Conservation (phyloP, 2,329 filamentous ascomycete genomes). For the Alternaria panax region DNA sequence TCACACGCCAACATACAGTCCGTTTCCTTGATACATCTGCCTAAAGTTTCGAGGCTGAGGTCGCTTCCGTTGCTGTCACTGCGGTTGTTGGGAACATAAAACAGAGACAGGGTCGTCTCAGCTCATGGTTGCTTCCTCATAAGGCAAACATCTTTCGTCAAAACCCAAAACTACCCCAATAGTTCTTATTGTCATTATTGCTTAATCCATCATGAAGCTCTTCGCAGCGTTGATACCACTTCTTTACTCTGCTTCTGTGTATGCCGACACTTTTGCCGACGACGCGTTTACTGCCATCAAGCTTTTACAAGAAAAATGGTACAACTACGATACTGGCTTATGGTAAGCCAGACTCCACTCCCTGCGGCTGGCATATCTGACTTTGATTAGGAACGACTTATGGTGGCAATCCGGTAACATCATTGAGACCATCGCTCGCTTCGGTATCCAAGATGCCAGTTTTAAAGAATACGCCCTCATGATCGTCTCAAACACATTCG, state of each 20-base stretch:
- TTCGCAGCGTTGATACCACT: slow-evolving; percentile 20
- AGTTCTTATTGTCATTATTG: background rate
- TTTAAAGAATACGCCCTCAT: slow-evolving; percentile 40
- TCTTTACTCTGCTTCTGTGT: slow-evolving; percentile 17
- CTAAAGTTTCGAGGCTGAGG: slow-evolving; percentile 16
- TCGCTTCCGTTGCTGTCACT: slow-evolving; percentile 24
- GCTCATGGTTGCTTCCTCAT: slow-evolving; percentile 4
- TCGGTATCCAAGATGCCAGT: slow-evolving; percentile 36
- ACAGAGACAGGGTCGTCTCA: slow-evolving; percentile 18
- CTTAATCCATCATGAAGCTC: slow-evolving; percentile 31
- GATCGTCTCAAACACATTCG: slow-evolving; percentile 45
- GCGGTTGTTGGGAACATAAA: slow-evolving; percentile 29
- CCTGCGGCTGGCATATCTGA: slow-evolving; percentile 1
- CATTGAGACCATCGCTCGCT: slow-evolving; percentile 43
- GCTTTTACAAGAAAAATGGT: slow-evolving; percentile 43
- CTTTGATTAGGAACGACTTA: slow-evolving; percentile 24
- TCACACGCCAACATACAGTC: slow-evolving; percentile 28
- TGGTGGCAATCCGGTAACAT: slow-evolving; percentile 52
- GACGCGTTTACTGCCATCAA: slow-evolving; percentile 40
- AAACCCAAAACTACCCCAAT: background rate
- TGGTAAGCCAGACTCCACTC: slow-evolving; percentile 33
- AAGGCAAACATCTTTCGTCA: background rate
- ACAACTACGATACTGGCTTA: slow-evolving; percentile 42
- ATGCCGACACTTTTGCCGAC: slow-evolving; percentile 34
- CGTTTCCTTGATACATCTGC: slow-evolving; percentile 19